Conservation (phyloP, 805 yeast species). For the Suhomyces emberorum region DNA sequence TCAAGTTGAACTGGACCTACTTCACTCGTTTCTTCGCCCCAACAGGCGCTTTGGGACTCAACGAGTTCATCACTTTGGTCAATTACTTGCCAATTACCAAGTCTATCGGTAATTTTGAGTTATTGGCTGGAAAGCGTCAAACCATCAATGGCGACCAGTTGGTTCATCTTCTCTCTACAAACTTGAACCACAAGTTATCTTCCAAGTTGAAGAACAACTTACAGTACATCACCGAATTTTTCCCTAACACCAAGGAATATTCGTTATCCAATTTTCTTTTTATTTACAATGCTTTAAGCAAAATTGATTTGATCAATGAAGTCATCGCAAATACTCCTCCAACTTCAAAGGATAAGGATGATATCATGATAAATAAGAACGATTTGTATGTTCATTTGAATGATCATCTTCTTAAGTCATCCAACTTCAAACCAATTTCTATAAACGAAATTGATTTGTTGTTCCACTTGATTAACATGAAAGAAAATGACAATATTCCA, state of each 20-base stretch:
- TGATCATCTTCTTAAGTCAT: conserved; percentile 41
- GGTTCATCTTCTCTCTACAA: conserved; percentile 30
- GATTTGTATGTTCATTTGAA: conserved; percentile 42
- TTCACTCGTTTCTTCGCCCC: conserved; percentile 41
- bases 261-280: conserved; percentile 39
- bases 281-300: conserved; percentile 38
- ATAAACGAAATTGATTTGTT: conserved; percentile 39
- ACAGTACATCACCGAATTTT: conserved; percentile 33
- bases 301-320: conserved; percentile 43
- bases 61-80: conserved; percentile 39
- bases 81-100: conserved; percentile 45
- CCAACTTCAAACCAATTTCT: conserved; percentile 42
- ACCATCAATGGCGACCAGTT: conserved; percentile 30
- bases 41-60: conserved; percentile 32
- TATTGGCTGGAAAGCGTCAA: conserved; percentile 31
- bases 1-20: conserved; percentile 43
- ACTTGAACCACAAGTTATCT: conserved; percentile 41
- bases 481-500: conserved; percentile 35
- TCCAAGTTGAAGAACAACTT: conserved; percentile 35
- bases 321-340: conserved; percentile 47
- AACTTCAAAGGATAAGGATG: conserved; percentile 37
- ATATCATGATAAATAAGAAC: conserved; percentile 38
- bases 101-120: conserved; percentile 42
- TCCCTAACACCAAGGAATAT: conserved; percentile 25
- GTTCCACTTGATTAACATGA: conserved; percentile 37